Percentiles rank a stretch among this genome's conserved stretches.
These are phyloP conservation scores for Erigeron philadelphicus DNA, from an alignment of 140 eudicot genomes.

Conservation along the genomic window DNA sequence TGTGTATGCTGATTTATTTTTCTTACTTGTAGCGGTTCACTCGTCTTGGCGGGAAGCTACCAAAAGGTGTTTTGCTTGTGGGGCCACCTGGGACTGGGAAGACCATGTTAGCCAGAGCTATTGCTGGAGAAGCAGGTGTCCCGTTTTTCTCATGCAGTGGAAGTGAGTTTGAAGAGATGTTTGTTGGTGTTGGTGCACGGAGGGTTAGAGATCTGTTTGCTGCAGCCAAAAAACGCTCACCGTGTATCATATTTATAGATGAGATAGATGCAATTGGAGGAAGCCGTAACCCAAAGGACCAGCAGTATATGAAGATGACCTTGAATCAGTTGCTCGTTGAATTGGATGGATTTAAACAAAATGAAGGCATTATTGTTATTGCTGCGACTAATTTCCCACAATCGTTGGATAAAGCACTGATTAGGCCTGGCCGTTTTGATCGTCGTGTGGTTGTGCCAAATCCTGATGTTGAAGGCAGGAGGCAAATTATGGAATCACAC, in stretches of 20 bases:
- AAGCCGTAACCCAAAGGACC: constrained; percentile 90
- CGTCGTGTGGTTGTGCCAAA: constrained; percentile 86
- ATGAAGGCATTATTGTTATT: constrained; percentile 84
- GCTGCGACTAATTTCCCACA: constrained; percentile 94
- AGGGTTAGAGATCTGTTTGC: constrained; percentile 92
- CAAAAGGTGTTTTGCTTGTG: constrained; percentile 91
- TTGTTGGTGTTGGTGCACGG: constrained; percentile 98
- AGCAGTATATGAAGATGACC: constrained; percentile 93
- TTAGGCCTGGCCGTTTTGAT: constrained; percentile 95
- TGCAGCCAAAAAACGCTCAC: constrained; percentile 87
- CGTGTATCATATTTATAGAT: constrained; percentile 87
- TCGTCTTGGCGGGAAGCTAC: constrained; percentile 97
- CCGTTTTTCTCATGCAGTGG: constrained; percentile 97
- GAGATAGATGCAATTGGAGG: constrained; percentile 98
- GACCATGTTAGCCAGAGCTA: constrained; percentile 96
- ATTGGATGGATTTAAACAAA: constrained; percentile 91
- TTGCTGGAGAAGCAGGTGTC: constrained; percentile 97
- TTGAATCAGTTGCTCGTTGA: constrained; percentile 91
- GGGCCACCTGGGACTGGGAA: constrained; percentile 99
- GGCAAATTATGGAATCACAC: constrained; percentile 89
- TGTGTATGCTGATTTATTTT: constrained; percentile 4
- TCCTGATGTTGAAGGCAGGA: constrained; percentile 97
- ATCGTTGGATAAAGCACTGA: constrained; percentile 84
- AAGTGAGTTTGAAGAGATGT: constrained; percentile 98
- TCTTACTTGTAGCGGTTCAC: constrained; percentile 54